Evolutionary conservation across 169 alveolate genomes (phyloP).

Genomic region (Perkinsus chesapeaki): DNA sequence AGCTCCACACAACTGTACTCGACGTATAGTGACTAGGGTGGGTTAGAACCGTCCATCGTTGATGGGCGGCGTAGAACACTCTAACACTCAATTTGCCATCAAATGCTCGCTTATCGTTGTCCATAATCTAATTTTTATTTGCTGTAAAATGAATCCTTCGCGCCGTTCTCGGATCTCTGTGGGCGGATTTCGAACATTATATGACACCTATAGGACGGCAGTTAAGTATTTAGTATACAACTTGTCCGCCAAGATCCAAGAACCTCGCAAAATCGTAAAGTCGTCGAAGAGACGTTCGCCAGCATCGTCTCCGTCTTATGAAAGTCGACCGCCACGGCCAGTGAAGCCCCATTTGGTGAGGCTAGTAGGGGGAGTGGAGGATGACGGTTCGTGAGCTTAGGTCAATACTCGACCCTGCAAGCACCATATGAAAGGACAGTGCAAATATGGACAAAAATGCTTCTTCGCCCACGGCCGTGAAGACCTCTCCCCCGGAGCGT

Average conservation of each 20-base stretch:
- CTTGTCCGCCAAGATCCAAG: neutral
- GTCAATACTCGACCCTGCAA: neutral
- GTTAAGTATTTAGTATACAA: too few relatives aligned
- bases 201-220: too few relatives aligned
- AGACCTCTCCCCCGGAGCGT: neutral
- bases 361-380: neutral
- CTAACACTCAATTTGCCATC: too few relatives aligned
- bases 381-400: neutral
- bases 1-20: neutral
- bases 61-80: slow-evolving; percentile 6
- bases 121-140: too few relatives aligned
- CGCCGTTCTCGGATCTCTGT: too few relatives aligned
- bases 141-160: too few relatives aligned
- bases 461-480: neutral
- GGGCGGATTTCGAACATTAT: too few relatives aligned
- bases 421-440: neutral
- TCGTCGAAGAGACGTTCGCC: neutral
- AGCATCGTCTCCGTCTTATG: neutral
- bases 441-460: neutral
- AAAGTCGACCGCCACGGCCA: neutral
- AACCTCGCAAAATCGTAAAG: neutral
- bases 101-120: too few relatives aligned
- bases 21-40: neutral
- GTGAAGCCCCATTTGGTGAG: neutral
- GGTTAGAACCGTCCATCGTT: neutral